Base-by-base conservation (phyloP, 176 grass and related monocot species). In the Tillandsia leiboldiana region DNA sequence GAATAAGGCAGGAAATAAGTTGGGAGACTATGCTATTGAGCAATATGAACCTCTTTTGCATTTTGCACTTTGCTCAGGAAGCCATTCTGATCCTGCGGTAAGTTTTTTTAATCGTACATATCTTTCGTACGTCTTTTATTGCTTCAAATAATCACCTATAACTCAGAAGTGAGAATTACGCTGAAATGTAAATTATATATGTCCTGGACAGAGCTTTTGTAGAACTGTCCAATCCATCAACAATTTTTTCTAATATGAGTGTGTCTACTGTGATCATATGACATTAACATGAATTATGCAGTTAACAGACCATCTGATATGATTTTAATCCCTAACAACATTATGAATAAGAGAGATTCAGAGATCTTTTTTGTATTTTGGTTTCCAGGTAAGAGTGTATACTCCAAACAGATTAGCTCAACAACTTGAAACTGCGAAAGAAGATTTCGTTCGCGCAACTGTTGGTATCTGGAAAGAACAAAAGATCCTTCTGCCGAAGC, bases 1-100 rank as follows among this genome's bases (percentile, higher is more conserved):
- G 91, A 90, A 78, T 79, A 99, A 93, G 78, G 87, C 73, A 67
- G 82, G 81, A 23, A 71, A 84, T 18, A 78, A 79, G 75, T 93
- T 81, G 86, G 85, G 90, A 79, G 81, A 74, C 75, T 90, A 90
- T 85, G 86, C 94, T 15, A 80, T 99, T 53, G 77, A 84, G 72
- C 89, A 99, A 83, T 50, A 81, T 57, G 90, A 99, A 69, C 94
- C 94, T 84, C 87, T 99, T 69, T 78, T 99, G 24, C 77, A 82
- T 75, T 99, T 93, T 69, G 94, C 90, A 42, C 94, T 99, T 81
- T 99, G 94, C 69, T 99, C 94, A 3, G 94, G 94, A 54, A 93
- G 94, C 87, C 94, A 93, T 84, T 99, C 94, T 79, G 94, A 99
- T 93, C 94, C 94, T 13, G 87, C 89, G 68, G 94, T 99, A 97